Evolutionary conservation across 116 monocot genomes (phyloP).

Genomic region (Trichopus zeylanicus): DNA sequence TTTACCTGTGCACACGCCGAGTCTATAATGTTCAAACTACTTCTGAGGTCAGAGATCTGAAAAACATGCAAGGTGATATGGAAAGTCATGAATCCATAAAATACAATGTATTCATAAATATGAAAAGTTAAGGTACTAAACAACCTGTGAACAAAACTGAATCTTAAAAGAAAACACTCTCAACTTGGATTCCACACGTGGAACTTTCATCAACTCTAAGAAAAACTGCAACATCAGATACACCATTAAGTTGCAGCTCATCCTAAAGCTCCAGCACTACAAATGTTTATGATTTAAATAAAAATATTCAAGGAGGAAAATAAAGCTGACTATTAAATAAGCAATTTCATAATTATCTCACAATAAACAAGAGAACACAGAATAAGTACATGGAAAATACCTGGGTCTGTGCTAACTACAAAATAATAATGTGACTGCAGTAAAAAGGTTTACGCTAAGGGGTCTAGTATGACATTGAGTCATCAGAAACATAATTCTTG

Average conservation of each 20-base stretch:
- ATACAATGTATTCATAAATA: not conserved
- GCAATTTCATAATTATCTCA: no score
- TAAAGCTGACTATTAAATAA: no score
- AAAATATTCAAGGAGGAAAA: no score
- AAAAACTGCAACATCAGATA: slow-evolving; percentile 54
- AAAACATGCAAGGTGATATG: slow-evolving; percentile 1
- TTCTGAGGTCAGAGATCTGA: slow-evolving; percentile 72
- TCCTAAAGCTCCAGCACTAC: no score
- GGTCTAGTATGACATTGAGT: no score
- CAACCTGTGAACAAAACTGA: slow-evolving; percentile 82
- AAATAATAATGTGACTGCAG: no score
- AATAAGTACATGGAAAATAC: no score
- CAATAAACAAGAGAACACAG: no score
- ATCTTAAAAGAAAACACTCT: slow-evolving; percentile 90
- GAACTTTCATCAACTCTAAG: slow-evolving; percentile 95
- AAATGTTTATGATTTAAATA: no score
- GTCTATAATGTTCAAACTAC: slow-evolving; percentile 53
- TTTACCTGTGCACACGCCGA: slow-evolving; percentile 81
- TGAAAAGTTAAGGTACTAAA: not conserved
- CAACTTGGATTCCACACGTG: slow-evolving; percentile 89
- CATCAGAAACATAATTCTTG: no score
- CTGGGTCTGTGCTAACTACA: no score
- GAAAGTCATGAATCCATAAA: not conserved
- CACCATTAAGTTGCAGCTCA: not conserved
- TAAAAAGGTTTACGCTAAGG: no score